Evolutionary conservation across 2,329 filamentous ascomycete genomes (phyloP).

Genomic region (Penicillium griseofulvum): DNA sequence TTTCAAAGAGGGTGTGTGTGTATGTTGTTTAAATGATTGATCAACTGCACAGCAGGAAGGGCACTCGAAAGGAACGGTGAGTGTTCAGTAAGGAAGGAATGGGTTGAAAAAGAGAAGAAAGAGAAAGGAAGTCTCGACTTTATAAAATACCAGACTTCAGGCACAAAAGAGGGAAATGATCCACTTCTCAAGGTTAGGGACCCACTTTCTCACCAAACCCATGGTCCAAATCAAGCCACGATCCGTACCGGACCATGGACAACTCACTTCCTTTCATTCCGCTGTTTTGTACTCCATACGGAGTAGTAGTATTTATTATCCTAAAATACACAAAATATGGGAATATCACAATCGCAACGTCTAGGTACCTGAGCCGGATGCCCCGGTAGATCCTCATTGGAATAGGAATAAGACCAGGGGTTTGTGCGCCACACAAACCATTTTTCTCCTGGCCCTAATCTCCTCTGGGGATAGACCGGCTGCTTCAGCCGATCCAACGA

Average conservation of each 20-base stretch:
- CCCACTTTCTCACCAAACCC: background rate
- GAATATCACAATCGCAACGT: background rate
- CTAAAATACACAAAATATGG: background rate
- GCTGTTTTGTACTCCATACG: no score
- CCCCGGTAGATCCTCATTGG: conserved; percentile 1
- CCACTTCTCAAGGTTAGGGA: background rate
- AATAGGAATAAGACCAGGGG: background rate
- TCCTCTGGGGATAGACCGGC: background rate
- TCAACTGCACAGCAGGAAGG: conserved; percentile 29
- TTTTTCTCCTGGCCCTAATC: background rate
- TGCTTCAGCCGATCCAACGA: conserved; percentile 3
- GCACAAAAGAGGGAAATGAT: background rate
- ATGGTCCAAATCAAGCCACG: conserved; percentile 2
- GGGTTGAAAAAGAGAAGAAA: background rate
- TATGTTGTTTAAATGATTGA: conserved; percentile 8
- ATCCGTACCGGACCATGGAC: background rate
- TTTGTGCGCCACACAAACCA: background rate
- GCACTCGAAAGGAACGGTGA: conserved; percentile 24
- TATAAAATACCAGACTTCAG: conserved; percentile 1
- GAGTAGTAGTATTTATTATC: background rate
- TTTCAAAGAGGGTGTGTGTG: background rate
- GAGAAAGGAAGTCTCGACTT: background rate
- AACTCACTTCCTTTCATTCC: background rate
- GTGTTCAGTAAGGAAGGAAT: conserved; percentile 14
- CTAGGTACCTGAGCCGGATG: conserved; percentile 2